phyloP scores from a whole-genome alignment of 176 grass and related monocot species.

The Microstegium vimineum region DNA sequence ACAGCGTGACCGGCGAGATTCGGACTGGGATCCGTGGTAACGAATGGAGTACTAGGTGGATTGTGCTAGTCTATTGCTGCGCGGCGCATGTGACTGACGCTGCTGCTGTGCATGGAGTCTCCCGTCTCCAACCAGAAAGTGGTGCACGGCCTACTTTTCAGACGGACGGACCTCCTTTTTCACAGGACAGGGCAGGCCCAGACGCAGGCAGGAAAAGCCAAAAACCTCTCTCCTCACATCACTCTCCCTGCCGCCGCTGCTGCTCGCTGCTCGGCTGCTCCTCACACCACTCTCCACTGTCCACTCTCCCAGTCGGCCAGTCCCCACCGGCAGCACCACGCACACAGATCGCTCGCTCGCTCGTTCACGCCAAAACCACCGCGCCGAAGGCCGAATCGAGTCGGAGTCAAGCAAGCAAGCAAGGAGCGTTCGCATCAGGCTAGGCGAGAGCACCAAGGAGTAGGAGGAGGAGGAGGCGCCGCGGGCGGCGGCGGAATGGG shows the following conservation, averaged over 20 bases:
- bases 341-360: not conserved
- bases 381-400: not conserved
- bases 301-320: not conserved
- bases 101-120: too few relatives aligned
- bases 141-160: too few relatives aligned
- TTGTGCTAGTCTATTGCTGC: too few relatives aligned
- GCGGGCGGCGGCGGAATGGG: slow-evolving; percentile 42
- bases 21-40: too few relatives aligned
- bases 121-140: too few relatives aligned
- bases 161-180: too few relatives aligned
- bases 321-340: not conserved
- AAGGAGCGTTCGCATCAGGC: not conserved
- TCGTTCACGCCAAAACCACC: not conserved
- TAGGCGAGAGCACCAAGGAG: not conserved
- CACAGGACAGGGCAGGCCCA: too few relatives aligned
- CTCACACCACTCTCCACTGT: not conserved
- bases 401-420: not conserved
- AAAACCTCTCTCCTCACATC: not conserved
- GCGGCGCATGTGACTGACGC: too few relatives aligned
- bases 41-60: too few relatives aligned
- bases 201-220: not conserved
- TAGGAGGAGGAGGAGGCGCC: not conserved
- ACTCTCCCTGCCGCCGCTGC: not conserved
- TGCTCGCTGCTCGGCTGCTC: too few relatives aligned
- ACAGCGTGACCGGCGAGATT: too few relatives aligned